Base-by-base conservation (phyloP, 1,139 yeast species). In the Casaregolazyma suthepensis region DNA sequence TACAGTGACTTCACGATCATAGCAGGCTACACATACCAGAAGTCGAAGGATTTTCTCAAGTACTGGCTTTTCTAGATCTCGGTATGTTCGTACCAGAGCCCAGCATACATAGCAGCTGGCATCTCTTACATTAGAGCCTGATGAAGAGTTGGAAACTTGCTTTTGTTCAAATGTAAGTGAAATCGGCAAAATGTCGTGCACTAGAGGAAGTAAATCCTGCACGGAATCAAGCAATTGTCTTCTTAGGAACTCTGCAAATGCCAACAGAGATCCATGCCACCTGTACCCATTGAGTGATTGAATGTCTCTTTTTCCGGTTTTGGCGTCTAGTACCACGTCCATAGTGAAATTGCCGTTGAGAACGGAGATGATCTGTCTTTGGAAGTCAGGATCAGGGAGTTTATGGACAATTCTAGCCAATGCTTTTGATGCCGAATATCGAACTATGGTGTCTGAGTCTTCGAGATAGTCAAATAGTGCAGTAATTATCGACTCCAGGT, bases 91-190 rank as follows among this genome's bases (percentile, higher is more conserved):
- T 42, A 79, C 74, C n/a, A 81, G 54, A 0, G 87, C 76, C 90
- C 90, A 84, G 48, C 78, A 71, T 1, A 87, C 80, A 65, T 86
- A 91, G 65, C 95, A 87, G 0, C 94, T 82, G 0, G 97, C 82
- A 66, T 91, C 98, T 52, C 96, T 75, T 1, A 91, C 77, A 59
- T 84, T 89, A 1, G 79, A 71, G 0, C 96, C 96, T 12, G 78
- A 64, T 0, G 81, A 73, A 0, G 81, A 77, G 20, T 17, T n/a
- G 5, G 50, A 47, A 13, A 81, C 66, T 51, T 77, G 66, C 44
- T 71, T 67, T 54, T 82, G 85, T 54, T 80, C 83, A 56, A 85
- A 77, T 48, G 75, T 78, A 5, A 83, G 66, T 0, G 87, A 78
- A 18, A 58, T 57, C 1, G 61, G 57, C 1, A 79, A 54, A 1